Conservation (phyloP, 1,139 yeast genomes). For the Saccharomyces hybrid region DNA sequence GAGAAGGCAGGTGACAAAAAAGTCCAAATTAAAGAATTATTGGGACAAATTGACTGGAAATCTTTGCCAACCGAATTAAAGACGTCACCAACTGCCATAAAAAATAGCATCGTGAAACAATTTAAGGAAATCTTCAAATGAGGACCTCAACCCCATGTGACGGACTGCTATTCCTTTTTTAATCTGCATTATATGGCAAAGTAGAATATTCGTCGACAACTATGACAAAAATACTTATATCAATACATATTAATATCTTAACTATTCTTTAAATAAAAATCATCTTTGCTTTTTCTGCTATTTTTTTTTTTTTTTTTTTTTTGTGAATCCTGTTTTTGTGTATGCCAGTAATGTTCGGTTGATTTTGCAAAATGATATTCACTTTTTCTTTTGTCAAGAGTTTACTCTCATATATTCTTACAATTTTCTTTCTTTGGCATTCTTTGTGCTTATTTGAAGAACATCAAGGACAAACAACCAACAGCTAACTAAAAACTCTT, state of each 20-base stretch:
- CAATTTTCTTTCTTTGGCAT: neutral
- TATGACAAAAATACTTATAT: neutral
- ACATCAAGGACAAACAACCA: neutral
- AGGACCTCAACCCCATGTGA: neutral
- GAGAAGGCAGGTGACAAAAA: conserved; percentile 28
- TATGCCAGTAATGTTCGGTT: neutral
- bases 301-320: neutral
- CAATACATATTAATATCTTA: neutral
- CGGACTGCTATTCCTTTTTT: neutral
- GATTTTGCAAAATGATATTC: neutral
- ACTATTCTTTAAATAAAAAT: neutral
- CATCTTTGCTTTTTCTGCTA: neutral
- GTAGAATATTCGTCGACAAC: neutral
- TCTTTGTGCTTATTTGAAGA: neutral
- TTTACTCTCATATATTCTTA: neutral
- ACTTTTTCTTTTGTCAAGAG: neutral
- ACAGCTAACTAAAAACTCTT: neutral
- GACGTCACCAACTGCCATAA: conserved; percentile 37
- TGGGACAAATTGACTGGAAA: conserved; percentile 44
- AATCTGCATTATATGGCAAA: neutral
- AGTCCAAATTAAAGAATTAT: conserved; percentile 36
- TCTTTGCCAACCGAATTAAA: conserved; percentile 46
- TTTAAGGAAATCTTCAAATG: conserved; percentile 18
- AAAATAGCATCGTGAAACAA: conserved; percentile 27
- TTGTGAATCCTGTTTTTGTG: neutral